Evolutionary conservation across 2,329 filamentous ascomycete species (phyloP).

Genomic region (Kalaharituber pfeilii): DNA sequence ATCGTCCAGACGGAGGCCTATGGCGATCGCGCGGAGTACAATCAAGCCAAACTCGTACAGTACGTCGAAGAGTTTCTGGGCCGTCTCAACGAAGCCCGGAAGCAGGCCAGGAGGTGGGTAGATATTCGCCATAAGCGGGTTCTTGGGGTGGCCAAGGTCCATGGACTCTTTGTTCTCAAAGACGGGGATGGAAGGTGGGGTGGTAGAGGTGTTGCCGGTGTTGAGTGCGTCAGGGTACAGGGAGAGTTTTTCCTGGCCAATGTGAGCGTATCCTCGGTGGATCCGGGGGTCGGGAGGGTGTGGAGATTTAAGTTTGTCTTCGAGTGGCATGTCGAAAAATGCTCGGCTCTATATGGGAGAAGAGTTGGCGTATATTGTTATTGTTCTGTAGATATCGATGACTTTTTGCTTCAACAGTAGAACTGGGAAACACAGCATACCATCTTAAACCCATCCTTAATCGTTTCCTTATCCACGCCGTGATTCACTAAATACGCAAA

Average conservation of each 20-base stretch:
- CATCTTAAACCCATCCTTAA: too few species aligned
- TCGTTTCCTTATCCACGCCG: neutral
- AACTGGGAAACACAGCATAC: too few species aligned
- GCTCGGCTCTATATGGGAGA: neutral
- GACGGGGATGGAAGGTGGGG: neutral
- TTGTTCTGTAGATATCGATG: too few species aligned
- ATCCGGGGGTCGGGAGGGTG: neutral
- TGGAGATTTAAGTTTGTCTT: neutral
- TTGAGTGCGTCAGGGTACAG: neutral
- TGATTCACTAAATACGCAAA: neutral
- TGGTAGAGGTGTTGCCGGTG: neutral
- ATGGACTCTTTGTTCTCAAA: constrained; percentile 2
- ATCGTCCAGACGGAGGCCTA: neutral
- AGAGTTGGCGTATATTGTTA: too few species aligned
- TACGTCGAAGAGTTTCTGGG: neutral
- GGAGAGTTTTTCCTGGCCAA: neutral
- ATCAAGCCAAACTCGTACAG: neutral
- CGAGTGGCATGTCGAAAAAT: neutral
- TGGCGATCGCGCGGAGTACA: neutral
- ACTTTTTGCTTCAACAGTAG: too few species aligned
- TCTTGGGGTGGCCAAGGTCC: neutral
- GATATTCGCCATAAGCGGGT: neutral
- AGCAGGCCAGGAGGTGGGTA: neutral
- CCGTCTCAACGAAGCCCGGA: neutral
- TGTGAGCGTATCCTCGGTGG: neutral